These are phyloP conservation scores for Magnaporthiopsis rhizophila DNA, from an alignment of 2,329 filamentous ascomycete species.

Conservation along the genomic window DNA sequence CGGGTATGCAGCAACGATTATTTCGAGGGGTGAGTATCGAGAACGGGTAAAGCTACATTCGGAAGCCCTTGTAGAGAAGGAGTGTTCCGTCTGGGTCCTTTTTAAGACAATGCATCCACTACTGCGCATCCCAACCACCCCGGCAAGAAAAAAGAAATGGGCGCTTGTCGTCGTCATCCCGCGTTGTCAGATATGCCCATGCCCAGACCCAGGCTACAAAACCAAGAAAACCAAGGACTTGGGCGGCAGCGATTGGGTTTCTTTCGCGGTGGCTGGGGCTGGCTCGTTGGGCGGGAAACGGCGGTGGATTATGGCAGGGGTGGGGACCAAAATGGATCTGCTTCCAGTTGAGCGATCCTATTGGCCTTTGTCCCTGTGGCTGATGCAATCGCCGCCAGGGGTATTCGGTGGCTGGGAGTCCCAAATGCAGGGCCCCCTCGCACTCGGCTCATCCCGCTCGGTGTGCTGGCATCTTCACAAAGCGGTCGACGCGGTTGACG, in stretches of 20 bases:
- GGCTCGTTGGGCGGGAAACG: background rate
- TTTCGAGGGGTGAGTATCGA: background rate
- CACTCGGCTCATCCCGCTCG: background rate
- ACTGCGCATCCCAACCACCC: constrained; percentile 4
- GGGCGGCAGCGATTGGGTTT: background rate
- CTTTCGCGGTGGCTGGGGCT: background rate
- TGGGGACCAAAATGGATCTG: background rate
- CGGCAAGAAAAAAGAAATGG: constrained; percentile 8
- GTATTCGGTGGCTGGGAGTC: background rate
- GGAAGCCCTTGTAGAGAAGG: background rate
- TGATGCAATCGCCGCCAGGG: background rate
- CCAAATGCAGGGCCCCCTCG: background rate
- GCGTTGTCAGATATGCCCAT: background rate
- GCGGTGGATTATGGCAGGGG: background rate
- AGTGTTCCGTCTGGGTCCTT: background rate
- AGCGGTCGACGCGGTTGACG: background rate
- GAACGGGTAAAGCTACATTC: background rate
- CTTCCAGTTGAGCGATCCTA: background rate
- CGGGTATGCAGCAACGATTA: background rate
- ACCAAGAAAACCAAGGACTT: background rate
- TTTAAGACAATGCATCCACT: constrained; percentile 2
- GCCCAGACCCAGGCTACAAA: no score
- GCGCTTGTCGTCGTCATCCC: background rate
- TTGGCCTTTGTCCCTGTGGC: background rate
- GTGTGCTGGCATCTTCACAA: background rate